Evolutionary conservation across 768 basidiomycete genomes (phyloP).

Genomic region (Cytidiella melzeri): DNA sequence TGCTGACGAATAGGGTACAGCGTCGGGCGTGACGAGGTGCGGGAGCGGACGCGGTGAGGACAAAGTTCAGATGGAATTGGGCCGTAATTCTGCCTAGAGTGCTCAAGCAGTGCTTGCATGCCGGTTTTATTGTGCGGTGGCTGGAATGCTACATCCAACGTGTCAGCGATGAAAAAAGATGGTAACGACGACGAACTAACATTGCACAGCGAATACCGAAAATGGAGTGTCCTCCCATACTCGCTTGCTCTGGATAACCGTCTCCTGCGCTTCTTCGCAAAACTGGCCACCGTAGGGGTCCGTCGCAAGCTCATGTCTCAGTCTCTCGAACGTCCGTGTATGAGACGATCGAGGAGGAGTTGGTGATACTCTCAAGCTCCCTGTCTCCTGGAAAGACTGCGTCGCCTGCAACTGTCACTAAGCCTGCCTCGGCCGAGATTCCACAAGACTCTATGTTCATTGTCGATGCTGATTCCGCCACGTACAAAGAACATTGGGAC

Average conservation of each 20-base stretch:
- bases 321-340: slow-evolving; percentile 69
- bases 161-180: too few species aligned
- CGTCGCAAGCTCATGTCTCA: slow-evolving; percentile 55
- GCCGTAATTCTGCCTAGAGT: slow-evolving; percentile 64
- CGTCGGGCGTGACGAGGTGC: slow-evolving; percentile 65
- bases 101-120: slow-evolving; percentile 69
- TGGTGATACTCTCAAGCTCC: slow-evolving; percentile 29
- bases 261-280: slow-evolving; percentile 63
- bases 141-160: slow-evolving; percentile 50
- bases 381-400: slow-evolving; percentile 12
- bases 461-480: slow-evolving; percentile 44
- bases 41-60: slow-evolving; percentile 55
- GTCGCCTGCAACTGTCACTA: slow-evolving; percentile 5
- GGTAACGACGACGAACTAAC: too few species aligned
- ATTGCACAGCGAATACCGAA: slow-evolving; percentile 65
- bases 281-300: slow-evolving; percentile 70
- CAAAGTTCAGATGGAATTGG: slow-evolving; percentile 72
- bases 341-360: slow-evolving; percentile 77
- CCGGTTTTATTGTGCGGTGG: slow-evolving; percentile 58
- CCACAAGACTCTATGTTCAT: slow-evolving; percentile 38
- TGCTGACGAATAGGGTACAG: slow-evolving; percentile 62
- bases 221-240: slow-evolving; percentile 68
- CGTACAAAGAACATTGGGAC: slow-evolving; percentile 43
- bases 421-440: slow-evolving; percentile 2
- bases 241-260: slow-evolving; percentile 60